Evolutionary conservation across 257 asterid species (phyloP).

Genomic region (Solanum peruvianum): DNA sequence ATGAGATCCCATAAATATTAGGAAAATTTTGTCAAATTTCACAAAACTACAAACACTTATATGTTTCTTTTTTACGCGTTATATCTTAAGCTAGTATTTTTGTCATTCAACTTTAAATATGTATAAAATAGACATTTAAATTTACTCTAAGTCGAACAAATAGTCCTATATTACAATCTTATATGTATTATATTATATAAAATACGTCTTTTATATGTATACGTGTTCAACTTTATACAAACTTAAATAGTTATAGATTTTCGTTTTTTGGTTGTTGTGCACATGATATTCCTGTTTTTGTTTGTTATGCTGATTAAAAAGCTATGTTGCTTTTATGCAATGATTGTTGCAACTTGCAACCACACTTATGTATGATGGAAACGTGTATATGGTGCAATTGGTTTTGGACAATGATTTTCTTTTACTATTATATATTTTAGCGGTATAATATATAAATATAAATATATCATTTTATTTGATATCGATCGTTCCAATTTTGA

Average conservation of each 20-base stretch:
- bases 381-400: background rate
- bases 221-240: fast-evolving
- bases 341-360: background rate
- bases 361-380: background rate
- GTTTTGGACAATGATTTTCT: background rate
- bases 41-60: background rate
- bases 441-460: too few relatives aligned
- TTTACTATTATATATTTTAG: background rate
- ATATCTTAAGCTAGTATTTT: background rate
- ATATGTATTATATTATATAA: too few relatives aligned
- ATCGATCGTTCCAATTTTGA: too few relatives aligned
- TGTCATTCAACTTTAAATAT: too few relatives aligned
- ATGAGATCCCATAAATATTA: background rate
- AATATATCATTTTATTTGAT: too few relatives aligned
- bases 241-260: too few relatives aligned
- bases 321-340: background rate
- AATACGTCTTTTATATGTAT: fast-evolving
- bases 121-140: background rate
- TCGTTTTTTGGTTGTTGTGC: background rate
- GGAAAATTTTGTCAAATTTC: background rate
- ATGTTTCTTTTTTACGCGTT: background rate
- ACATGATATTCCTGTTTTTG: background rate
- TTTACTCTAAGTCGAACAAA: too few relatives aligned
- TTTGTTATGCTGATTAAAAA: background rate
- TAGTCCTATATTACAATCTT: background rate